Conservation (phyloP, 805 yeast genomes). For the Sungouiozyma intestinalis region DNA sequence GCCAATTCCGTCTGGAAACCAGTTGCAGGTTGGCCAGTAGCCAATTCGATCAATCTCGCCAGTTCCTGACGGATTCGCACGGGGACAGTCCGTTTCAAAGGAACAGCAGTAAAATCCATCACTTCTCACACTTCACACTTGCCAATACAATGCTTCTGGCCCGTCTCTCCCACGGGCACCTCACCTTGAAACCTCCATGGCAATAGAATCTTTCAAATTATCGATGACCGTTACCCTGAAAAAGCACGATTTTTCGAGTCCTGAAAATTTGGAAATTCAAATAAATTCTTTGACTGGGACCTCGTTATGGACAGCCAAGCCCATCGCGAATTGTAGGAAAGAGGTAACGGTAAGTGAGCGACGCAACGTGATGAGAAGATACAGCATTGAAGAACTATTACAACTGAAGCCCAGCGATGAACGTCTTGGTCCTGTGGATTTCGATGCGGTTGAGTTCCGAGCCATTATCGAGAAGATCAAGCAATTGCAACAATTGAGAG, state of each 20-base stretch:
- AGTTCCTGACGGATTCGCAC: conserved; percentile 33
- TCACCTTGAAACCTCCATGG: too few relatives aligned
- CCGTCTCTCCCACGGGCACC: too few relatives aligned
- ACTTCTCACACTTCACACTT: too few relatives aligned
- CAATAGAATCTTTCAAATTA: too few relatives aligned
- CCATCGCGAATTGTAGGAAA: too few relatives aligned
- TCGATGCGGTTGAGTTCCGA: conserved; percentile 54
- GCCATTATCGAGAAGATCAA: conserved; percentile 57
- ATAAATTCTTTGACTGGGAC: too few relatives aligned
- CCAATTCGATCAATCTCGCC: conserved; percentile 37
- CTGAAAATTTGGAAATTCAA: background rate
- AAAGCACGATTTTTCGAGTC: too few relatives aligned
- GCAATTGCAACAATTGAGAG: conserved; percentile 32
- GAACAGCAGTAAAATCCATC: conserved; percentile 26
- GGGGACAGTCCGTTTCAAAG: conserved; percentile 37
- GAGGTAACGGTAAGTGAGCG: too few relatives aligned
- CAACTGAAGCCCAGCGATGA: conserved; percentile 42
- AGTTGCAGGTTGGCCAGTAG: conserved; percentile 35
- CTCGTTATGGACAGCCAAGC: too few relatives aligned
- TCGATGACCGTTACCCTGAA: too few relatives aligned
- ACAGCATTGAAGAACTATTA: conserved; percentile 62
- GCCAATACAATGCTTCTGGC: too few relatives aligned
- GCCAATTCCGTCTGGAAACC: conserved; percentile 35
- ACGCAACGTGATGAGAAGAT: conserved; percentile 25
- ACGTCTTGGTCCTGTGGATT: conserved; percentile 52